Evolutionary conservation across 2,329 filamentous ascomycete species (phyloP), one percentile per base, ranked within the genome.

Genomic region (Mariannaea sp.): DNA sequence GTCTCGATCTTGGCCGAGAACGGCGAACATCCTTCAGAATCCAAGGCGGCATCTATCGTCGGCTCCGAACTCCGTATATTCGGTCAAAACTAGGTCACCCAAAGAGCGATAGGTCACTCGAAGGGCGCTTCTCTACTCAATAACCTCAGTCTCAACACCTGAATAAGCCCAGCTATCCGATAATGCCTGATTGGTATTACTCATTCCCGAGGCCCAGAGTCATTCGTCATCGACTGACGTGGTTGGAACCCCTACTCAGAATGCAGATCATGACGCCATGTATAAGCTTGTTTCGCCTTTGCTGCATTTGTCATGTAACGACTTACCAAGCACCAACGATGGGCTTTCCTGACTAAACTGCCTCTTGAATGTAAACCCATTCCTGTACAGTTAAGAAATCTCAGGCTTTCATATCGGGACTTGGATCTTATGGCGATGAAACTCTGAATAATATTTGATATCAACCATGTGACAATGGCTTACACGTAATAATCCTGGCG

Each of bases 401-500:
- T 71, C 68, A 0, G 53, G 70, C 12, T 75, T 75, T 36, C 77
- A 76, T 0, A 68, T 79, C 3, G 72, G 78, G 2, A 77, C 76
- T 3, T 77, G 77, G 5, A 73, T 77, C 17, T 75, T 71, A 0
- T 76, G 72, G 1, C 49, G 67, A 19, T 83, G 85, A 10, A 77
- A 29, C 70, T 81, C 27, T 78, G 82, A 26, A 88, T 84, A 67
- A 92, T 90, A 75, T 75, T 74, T 26, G 78, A 83, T 35, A 85
- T 87, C 32, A 84, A 85, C 26, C 77, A 91, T 62, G 88, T 88
- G 7, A 82, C 81, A 56, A 77, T 79, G 7, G 79, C 84, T 14
- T 89, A 89, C 32, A 89, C 86, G 57, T 85, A 90, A 66, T 89
- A n/a, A n/a, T n/a, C n/a, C n/a, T 88, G 59, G 87, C 86, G 2